phyloP scores from a whole-genome alignment of 352 stramenopile genomes.

The Nothophytophthora sp. region DNA sequence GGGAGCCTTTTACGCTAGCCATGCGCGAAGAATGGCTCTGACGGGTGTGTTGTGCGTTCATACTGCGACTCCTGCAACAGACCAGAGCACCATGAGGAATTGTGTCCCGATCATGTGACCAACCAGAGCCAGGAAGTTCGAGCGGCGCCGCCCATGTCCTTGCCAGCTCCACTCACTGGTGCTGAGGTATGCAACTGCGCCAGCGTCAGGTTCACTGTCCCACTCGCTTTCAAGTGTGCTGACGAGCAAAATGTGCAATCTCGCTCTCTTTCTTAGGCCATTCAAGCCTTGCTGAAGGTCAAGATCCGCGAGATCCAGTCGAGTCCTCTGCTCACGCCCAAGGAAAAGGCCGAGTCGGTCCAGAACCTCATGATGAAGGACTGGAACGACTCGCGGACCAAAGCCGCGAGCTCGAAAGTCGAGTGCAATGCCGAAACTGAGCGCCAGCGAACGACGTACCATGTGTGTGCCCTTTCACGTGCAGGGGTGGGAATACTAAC shows the following conservation, averaged over 20 bases:
- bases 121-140: slow-evolving; percentile 43
- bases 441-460: slow-evolving; percentile 44
- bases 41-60: too few relatives aligned
- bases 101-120: slow-evolving; percentile 28
- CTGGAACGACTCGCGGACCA: slow-evolving; percentile 75
- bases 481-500: too few relatives aligned
- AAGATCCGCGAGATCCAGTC: slow-evolving; percentile 83
- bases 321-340: slow-evolving; percentile 71
- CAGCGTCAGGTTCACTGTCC: too few relatives aligned
- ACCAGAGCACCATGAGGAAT: slow-evolving; percentile 33
- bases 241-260: not conserved
- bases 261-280: slow-evolving; percentile 28
- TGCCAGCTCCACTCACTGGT: slow-evolving; percentile 54
- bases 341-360: slow-evolving; percentile 82
- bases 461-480: slow-evolving; percentile 37
- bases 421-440: slow-evolving; percentile 55
- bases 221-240: too few relatives aligned
- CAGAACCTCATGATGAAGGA: slow-evolving; percentile 89
- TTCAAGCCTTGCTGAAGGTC: slow-evolving; percentile 57
- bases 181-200: slow-evolving; percentile 39
- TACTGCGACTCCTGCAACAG: slow-evolving; percentile 1
- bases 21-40: too few relatives aligned
- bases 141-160: slow-evolving; percentile 19
- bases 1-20: too few relatives aligned
- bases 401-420: slow-evolving; percentile 34